Evolutionary conservation across 192 early-diverging fungal genomes (phyloP), one percentile per base, ranked within the genome.

Genomic region (Jimgerdemannia flammicorona): DNA sequence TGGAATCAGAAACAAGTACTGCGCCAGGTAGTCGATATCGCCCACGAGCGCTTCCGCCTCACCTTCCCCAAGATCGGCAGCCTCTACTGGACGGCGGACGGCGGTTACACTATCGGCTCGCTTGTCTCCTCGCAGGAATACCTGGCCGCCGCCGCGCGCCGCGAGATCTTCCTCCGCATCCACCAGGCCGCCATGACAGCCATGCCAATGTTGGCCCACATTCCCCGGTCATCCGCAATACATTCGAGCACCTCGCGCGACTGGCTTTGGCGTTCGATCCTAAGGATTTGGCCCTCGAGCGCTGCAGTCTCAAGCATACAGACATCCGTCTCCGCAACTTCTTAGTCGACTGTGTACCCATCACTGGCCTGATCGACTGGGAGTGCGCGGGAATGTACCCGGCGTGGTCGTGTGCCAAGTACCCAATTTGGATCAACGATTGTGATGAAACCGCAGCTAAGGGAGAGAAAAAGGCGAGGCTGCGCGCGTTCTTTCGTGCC

Each of bases 1-100:
- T 41, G n/a, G 67, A 68, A n/a, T n/a, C 67, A 68, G 40, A 68
- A 68, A n/a, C 7, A 68, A n/a, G n/a, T n/a, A n/a, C n/a, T n/a
- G n/a, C 67, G 67, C n/a, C 67, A 40, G 19, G 17, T 68, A 4
- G 67, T n/a, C 40, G 17, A 68, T 6, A 68, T 68, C n/a, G 17
- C n/a, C 6, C 4, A 9, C 8, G 7, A 68, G 40, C 67, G 4
- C 17, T 40, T 40, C 8, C 4, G 20, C 20, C 67, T 68, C 67
- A 41, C 19, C 8, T 68, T 68, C 40, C 17, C 67, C 67, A 20
- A 68, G 67, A 68, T 68, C 67, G 67, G 67, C 40, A 40, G 20
- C 19, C 67, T 68, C 67, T 4, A 68, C 67, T 17, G n/a, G 7
- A 68, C 19, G 19, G 67, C 4, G 17, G 20, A n/a, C 19, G 19